phyloP scores from a whole-genome alignment of 1,284 basidiomycete species.

The Pisolithus thermaeus region DNA sequence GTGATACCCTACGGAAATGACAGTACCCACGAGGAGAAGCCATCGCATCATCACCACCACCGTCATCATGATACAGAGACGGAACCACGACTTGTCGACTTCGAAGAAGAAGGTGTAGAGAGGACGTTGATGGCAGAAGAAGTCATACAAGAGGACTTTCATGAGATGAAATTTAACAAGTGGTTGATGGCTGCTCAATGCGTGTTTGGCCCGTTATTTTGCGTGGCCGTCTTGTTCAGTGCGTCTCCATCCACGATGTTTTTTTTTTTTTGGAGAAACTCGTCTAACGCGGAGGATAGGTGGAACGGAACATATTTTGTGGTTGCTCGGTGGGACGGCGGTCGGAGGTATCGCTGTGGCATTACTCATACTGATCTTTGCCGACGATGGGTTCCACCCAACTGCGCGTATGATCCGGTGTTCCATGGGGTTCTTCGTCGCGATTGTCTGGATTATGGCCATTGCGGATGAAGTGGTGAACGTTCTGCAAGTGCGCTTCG shows the following conservation, averaged over 20 bases:
- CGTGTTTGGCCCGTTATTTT: conserved; percentile 73
- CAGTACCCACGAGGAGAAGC: conserved; percentile 42
- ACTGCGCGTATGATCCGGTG: conserved; percentile 70
- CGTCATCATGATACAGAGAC: conserved; percentile 24
- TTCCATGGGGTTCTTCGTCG: conserved; percentile 82
- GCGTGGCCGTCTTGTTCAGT: conserved; percentile 71
- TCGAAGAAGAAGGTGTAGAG: conserved; percentile 60
- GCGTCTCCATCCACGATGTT: conserved; percentile 21
- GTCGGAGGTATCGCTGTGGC: conserved; percentile 52
- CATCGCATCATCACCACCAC: conserved; percentile 1
- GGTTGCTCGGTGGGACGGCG: conserved; percentile 52
- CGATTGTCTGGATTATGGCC: conserved; percentile 93
- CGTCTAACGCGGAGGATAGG: conserved; percentile 33
- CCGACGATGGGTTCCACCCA: conserved; percentile 54
- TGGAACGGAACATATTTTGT: conserved; percentile 45
- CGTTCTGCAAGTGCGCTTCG: conserved; percentile 66
- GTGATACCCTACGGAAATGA: conserved; percentile 51
- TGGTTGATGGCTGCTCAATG: conserved; percentile 81
- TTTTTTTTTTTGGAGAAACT: no score
- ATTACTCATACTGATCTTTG: conserved; percentile 55
- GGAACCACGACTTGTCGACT: conserved; percentile 45
- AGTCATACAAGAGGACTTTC: conserved; percentile 57
- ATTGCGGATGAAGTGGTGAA: conserved; percentile 93
- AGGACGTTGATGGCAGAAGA: conserved; percentile 60
- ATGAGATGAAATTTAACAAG: conserved; percentile 68